Evolutionary conservation across 2,329 filamentous ascomycete genomes (phyloP).

Genomic region (Aspergillus neotritici): DNA sequence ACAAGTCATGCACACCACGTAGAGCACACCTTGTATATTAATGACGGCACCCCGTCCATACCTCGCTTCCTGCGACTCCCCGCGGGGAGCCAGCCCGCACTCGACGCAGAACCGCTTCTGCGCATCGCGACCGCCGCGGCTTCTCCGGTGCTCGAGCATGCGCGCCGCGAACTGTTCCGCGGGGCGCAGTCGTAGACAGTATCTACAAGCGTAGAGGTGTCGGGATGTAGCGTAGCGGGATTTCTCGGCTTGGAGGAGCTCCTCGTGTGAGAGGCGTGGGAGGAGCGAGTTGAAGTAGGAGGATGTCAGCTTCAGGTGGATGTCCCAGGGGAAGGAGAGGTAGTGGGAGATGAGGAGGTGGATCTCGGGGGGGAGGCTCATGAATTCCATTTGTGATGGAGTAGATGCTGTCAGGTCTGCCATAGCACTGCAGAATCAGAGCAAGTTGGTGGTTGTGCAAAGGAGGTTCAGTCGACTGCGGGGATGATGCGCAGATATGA

Average conservation of each 20-base stretch:
- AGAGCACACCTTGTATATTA: slow-evolving; percentile 12
- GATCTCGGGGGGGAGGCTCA: slow-evolving; percentile 27
- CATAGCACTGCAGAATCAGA: too few relatives aligned
- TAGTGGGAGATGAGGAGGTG: slow-evolving; percentile 21
- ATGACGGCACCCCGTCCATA: slow-evolving; percentile 24
- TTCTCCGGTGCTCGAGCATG: slow-evolving; percentile 20
- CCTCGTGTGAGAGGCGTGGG: slow-evolving; percentile 15
- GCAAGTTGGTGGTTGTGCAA: too few relatives aligned
- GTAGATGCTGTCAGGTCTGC: too few relatives aligned
- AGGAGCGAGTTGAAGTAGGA: slow-evolving; percentile 21
- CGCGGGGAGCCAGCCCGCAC: slow-evolving; percentile 21
- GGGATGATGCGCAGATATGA: too few relatives aligned
- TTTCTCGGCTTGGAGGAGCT: slow-evolving; percentile 21
- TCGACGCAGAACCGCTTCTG: slow-evolving; percentile 24
- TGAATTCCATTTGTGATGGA: too few relatives aligned
- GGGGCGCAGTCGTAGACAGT: slow-evolving; percentile 24
- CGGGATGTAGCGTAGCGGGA: slow-evolving; percentile 14
- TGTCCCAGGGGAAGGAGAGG: slow-evolving; percentile 22
- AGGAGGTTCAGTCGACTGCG: too few relatives aligned
- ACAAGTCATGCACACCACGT: slow-evolving; percentile 22
- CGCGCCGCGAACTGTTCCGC: slow-evolving; percentile 20
- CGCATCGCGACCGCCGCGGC: slow-evolving; percentile 14
- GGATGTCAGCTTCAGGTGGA: slow-evolving; percentile 23
- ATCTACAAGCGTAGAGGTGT: slow-evolving; percentile 23
- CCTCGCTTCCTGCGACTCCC: slow-evolving; percentile 14